Evolutionary conservation across 495 filamentous ascomycete species (phyloP).

Genomic region (Aspergillus saccharolyticus): DNA sequence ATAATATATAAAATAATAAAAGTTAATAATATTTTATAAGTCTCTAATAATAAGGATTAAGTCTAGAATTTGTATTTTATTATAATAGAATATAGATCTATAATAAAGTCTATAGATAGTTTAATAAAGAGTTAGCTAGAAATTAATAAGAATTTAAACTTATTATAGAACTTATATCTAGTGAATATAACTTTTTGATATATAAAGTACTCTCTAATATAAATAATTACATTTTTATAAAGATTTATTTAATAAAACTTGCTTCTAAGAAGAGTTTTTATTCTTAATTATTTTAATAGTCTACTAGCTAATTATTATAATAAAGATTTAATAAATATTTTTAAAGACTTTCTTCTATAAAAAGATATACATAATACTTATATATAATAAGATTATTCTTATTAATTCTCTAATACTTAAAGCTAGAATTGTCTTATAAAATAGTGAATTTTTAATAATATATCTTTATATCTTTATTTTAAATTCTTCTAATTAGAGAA

Average conservation of each 20-base stretch:
- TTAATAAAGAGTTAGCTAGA: background rate
- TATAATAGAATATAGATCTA: background rate
- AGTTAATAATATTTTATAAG: constrained; percentile 4
- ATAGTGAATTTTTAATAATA: background rate
- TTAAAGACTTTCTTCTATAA: background rate
- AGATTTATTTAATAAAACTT: background rate
- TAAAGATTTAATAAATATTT: background rate
- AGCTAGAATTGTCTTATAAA: background rate
- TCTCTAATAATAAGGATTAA: background rate
- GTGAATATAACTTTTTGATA: background rate
- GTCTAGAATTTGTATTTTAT: background rate
- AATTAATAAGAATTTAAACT: background rate
- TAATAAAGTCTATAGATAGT: background rate
- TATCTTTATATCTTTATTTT: background rate
- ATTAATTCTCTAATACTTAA: background rate
- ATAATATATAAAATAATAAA: constrained; percentile 10
- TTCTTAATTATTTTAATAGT: background rate
- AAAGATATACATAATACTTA: background rate
- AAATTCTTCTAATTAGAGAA: background rate
- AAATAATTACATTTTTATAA: background rate
- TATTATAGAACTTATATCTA: background rate
- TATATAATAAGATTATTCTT: background rate
- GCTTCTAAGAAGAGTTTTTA: background rate
- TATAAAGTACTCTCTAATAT: background rate
- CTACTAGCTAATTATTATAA: background rate